Evolutionary conservation across 106 monocot genomes (phyloP).

Genomic region (Triglochin maritima): DNA sequence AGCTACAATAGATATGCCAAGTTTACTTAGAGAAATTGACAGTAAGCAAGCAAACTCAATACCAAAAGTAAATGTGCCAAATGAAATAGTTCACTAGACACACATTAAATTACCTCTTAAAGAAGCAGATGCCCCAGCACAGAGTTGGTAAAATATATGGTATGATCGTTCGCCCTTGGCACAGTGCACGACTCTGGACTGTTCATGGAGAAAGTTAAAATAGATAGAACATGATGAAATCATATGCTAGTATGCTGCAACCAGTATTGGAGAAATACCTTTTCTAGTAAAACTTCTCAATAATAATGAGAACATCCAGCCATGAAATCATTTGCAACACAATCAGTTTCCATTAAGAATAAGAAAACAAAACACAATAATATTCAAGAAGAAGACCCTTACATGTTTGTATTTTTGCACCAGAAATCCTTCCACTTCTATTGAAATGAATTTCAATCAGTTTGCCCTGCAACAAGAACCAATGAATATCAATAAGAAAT

Average conservation of each 20-base stretch:
- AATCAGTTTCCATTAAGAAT: neutral
- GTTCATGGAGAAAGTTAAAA: constrained; percentile 12
- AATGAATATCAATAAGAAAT: too few relatives aligned
- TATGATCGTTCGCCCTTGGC: constrained; percentile 83
- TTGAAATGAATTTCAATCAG: constrained; percentile 97
- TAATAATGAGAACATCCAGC: neutral
- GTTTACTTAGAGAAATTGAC: too few relatives aligned
- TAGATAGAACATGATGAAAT: neutral
- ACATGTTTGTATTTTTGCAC: constrained; percentile 96
- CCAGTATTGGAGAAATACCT: constrained; percentile 33
- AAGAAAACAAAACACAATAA: constrained; percentile 4
- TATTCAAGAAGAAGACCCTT: constrained; percentile 14
- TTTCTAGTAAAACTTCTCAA: constrained; percentile 81
- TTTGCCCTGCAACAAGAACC: constrained; percentile 53
- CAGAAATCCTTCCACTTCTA: constrained; percentile 78
- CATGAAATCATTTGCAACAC: constrained; percentile 10
- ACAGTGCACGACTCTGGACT: constrained; percentile 99
- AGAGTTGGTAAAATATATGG: constrained; percentile 98
- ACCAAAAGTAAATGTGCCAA: too few relatives aligned
- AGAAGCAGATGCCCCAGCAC: constrained; percentile 70
- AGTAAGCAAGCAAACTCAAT: too few relatives aligned
- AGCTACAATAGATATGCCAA: too few relatives aligned
- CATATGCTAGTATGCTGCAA: neutral
- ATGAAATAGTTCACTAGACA: too few relatives aligned
- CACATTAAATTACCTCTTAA: constrained; percentile 46